phyloP scores from a whole-genome alignment of 768 basidiomycete genomes.

The Trichaptum fuscoviolaceum region DNA sequence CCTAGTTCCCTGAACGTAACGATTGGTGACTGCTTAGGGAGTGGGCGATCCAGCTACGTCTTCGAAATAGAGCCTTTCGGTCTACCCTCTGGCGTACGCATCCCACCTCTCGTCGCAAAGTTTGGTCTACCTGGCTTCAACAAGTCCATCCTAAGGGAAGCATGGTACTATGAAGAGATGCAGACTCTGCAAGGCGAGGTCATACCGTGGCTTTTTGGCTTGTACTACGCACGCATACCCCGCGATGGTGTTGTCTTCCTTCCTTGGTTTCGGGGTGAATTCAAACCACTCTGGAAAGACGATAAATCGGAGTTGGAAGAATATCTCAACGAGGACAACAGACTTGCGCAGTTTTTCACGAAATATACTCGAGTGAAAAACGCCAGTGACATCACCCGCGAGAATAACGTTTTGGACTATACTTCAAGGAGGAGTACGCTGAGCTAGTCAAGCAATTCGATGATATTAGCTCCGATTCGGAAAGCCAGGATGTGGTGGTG shows the following conservation, averaged over 20 bases:
- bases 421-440: not conserved
- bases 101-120: not conserved
- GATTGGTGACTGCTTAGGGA: not conserved
- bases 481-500: not conserved
- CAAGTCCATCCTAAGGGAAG: not conserved
- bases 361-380: not conserved
- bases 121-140: not conserved
- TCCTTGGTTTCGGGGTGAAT: not conserved
- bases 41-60: not conserved
- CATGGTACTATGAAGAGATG: constrained; percentile 14
- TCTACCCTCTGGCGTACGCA: not conserved
- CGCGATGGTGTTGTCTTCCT: not conserved
- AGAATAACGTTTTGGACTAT: not conserved
- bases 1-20: not conserved
- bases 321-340: not conserved
- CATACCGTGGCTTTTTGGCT: constrained; percentile 9
- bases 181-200: constrained; percentile 8
- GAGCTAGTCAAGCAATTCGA: not conserved
- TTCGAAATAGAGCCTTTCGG: not conserved
- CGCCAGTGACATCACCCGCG: not conserved
- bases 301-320: not conserved
- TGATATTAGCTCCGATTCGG: not conserved
- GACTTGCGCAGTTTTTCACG: not conserved
- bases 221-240: not conserved
- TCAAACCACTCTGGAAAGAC: not conserved